Evolutionary conservation across 495 filamentous ascomycete species (phyloP), one percentile per base, ranked within the genome.

Genomic region (Podospora pseudopauciseta): DNA sequence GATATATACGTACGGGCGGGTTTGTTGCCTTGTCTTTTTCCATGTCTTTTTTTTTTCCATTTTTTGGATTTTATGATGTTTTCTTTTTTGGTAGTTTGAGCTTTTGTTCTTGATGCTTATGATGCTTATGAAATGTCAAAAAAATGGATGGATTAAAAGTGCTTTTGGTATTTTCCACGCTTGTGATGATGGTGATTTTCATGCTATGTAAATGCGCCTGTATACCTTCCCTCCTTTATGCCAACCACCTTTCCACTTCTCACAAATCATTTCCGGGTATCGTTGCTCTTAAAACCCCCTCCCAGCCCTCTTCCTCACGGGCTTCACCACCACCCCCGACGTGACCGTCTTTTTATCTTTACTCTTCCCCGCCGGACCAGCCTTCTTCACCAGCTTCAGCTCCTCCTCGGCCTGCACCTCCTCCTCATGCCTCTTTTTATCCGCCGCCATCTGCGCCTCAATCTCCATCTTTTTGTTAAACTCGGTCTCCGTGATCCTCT

Each of bases 391-490:
- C 58, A 74, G 64, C 69, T 75, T 78, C 65, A 76, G 80, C 64
- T 79, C 77, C 55, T 78, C 77, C 71, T 84, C 83, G 30, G 76
- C 77, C 73, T 80, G 80, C 71, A 83, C 77, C 60, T 83, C 83
- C 70, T 89, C 84, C 71, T 91, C 88, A 23, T 89, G 84, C n/a
- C 87, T 84, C 70, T 87, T 86, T 73, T 92, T 91, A 78, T 98
- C 96, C 67, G 88, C 90, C 4, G 90, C 92, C 89, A 98, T 97
- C 78, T 95, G 88, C 3, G 90, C 85, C 80, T 99, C 94, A 70
- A 98, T 92, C 77, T 98, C 95, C 90, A 96, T 95, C 80, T 92
- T 94, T 55, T 88, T 84, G 76, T 94, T 97, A 80, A 97, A 97
- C 79, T 98, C 96, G 28, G 90, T 90, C 80, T 99, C 96, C 4